Percentiles rank a stretch among this genome's conserved stretches.
phyloP scores from a whole-genome alignment of 805 yeast species.

The Torulaspora maleeae region DNA sequence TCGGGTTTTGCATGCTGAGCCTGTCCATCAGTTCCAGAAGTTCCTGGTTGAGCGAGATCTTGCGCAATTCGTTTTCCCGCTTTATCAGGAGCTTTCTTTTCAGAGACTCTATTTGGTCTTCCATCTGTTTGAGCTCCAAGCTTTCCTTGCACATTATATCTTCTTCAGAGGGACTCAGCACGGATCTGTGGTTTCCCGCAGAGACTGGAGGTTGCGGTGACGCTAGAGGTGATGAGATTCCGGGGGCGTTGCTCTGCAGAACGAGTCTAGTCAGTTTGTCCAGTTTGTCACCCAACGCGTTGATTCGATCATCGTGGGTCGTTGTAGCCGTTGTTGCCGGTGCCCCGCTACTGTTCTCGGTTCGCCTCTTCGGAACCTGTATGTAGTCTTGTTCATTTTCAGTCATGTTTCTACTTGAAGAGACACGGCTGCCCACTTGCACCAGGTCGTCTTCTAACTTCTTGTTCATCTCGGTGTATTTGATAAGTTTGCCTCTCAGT shows the following conservation, averaged over 20 bases:
- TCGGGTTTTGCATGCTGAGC: slow-evolving; percentile 16
- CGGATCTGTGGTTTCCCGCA: slow-evolving; percentile 3
- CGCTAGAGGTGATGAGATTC: slow-evolving; percentile 7
- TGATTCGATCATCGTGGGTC: slow-evolving; percentile 17
- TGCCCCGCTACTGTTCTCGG: neutral
- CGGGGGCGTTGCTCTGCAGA: slow-evolving; percentile 5
- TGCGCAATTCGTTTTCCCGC: slow-evolving; percentile 36
- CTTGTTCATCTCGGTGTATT: slow-evolving; percentile 34
- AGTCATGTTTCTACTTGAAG: slow-evolving; percentile 10
- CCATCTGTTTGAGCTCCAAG: slow-evolving; percentile 33
- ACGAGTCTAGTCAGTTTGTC: slow-evolving; percentile 20
- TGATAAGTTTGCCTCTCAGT: slow-evolving; percentile 35
- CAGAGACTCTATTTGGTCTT: slow-evolving; percentile 33
- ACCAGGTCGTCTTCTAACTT: slow-evolving; percentile 10
- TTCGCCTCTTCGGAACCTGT: slow-evolving; percentile 25
- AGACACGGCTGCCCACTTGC: slow-evolving; percentile 5
- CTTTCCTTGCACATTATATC: slow-evolving; percentile 37
- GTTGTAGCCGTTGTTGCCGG: neutral
- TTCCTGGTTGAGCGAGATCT: slow-evolving; percentile 33
- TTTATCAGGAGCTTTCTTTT: slow-evolving; percentile 33
- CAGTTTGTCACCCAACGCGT: slow-evolving; percentile 18
- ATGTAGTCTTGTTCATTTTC: slow-evolving; percentile 24
- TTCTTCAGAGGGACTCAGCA: slow-evolving; percentile 27
- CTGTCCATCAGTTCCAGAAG: slow-evolving; percentile 27
- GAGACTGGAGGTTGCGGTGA: slow-evolving; percentile 6